Percentiles rank a stretch among this genome's conserved stretches.
These are phyloP conservation scores for Xeromyces bisporus DNA, from an alignment of 495 filamentous ascomycete genomes.

Conservation along the genomic window DNA sequence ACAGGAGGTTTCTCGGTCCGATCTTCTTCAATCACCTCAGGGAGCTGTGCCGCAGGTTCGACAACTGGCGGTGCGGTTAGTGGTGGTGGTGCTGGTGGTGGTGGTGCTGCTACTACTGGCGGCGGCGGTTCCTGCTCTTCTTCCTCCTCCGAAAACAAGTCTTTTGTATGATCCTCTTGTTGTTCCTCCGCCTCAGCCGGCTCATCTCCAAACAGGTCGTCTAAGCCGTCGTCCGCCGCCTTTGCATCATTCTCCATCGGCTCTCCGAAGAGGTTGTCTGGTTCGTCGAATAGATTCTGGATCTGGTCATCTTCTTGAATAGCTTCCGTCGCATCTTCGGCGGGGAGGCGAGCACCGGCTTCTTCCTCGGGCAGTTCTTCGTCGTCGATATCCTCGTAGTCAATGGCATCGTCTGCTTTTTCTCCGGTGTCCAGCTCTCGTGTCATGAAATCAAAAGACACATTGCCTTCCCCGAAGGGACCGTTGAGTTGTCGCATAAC, in stretches of 20 bases:
- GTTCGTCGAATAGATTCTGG: slow-evolving; percentile 6
- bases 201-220: slow-evolving; percentile 3
- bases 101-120: not conserved
- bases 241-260: slow-evolving; percentile 8
- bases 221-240: slow-evolving; percentile 20
- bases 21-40: slow-evolving; percentile 17
- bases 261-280: slow-evolving; percentile 29
- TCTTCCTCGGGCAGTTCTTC: slow-evolving; percentile 57
- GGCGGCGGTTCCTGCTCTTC: slow-evolving; percentile 13
- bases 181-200: slow-evolving; percentile 15
- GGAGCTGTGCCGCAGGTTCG: slow-evolving; percentile 12
- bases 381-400: slow-evolving; percentile 75
- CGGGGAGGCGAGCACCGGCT: slow-evolving; percentile 13
- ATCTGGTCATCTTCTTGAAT: slow-evolving; percentile 3
- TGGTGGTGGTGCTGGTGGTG: slow-evolving; percentile 10
- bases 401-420: slow-evolving; percentile 64
- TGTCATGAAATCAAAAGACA: slow-evolving; percentile 25
- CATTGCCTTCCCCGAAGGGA: slow-evolving; percentile 17
- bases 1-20: slow-evolving; percentile 15
- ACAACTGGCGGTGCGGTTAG: slow-evolving; percentile 9
- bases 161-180: slow-evolving; percentile 23
- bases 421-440: slow-evolving; percentile 44
- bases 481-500: slow-evolving; percentile 34
- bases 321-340: slow-evolving; percentile 1
- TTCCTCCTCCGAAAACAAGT: slow-evolving; percentile 22